Evolutionary conservation across 2,329 filamentous ascomycete genomes (phyloP).

Genomic region (Alternaria tenuissima): DNA sequence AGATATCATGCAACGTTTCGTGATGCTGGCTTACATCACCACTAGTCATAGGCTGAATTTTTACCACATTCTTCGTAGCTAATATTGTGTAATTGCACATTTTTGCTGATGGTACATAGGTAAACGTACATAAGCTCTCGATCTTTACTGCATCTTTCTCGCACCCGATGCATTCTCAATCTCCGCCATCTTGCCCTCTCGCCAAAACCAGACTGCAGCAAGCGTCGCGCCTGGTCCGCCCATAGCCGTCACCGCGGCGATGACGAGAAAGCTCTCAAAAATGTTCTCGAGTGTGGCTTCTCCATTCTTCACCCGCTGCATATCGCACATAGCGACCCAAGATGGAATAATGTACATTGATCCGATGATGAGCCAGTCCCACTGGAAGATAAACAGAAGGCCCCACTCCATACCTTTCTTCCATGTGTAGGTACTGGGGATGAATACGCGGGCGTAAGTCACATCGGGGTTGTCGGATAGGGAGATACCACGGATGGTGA

Average conservation of each 20-base stretch:
- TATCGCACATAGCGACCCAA: slow-evolving; percentile 23
- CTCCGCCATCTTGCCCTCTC: slow-evolving; percentile 23
- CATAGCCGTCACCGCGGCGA: slow-evolving; percentile 12
- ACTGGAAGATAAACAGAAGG: slow-evolving; percentile 30
- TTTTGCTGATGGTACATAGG: neutral
- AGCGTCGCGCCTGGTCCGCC: slow-evolving; percentile 24
- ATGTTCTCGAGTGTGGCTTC: slow-evolving; percentile 14
- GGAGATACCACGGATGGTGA: slow-evolving; percentile 19
- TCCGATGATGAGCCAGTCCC: slow-evolving; percentile 24
- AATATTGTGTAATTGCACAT: neutral
- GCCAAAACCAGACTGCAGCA: slow-evolving; percentile 26
- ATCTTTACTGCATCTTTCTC: slow-evolving; percentile 21
- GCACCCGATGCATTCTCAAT: slow-evolving; percentile 15
- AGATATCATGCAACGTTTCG: neutral
- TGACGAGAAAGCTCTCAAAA: slow-evolving; percentile 15
- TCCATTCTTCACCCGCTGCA: slow-evolving; percentile 20
- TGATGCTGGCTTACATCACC: too few species aligned
- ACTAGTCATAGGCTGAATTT: too few species aligned
- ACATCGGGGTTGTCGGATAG: slow-evolving; percentile 22
- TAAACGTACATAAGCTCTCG: too few species aligned
- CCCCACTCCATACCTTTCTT: slow-evolving; percentile 14
- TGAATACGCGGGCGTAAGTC: slow-evolving; percentile 18
- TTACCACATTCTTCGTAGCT: too few species aligned
- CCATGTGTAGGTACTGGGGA: slow-evolving; percentile 21
- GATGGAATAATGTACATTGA: slow-evolving; percentile 9